These are phyloP conservation scores for Aureobasidium pullulans DNA, from an alignment of 2,329 filamentous ascomycete genomes.

Conservation along the genomic window DNA sequence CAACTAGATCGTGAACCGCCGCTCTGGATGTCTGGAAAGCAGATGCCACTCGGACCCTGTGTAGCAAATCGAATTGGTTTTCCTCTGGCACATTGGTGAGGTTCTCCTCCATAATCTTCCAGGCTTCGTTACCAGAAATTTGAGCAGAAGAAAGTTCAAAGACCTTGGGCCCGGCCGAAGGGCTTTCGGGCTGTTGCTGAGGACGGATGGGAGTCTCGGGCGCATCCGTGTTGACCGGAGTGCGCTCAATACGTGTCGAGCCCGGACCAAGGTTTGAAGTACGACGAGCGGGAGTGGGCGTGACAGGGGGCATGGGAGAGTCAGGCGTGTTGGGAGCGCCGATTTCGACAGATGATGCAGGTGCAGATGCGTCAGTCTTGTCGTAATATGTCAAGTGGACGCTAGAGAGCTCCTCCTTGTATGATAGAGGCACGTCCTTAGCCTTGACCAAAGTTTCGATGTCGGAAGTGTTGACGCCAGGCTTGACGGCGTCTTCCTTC, in stretches of 20 bases:
- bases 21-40: constrained; percentile 61
- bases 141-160: constrained; percentile 56
- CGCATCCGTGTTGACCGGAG: constrained; percentile 21
- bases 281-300: constrained; percentile 69
- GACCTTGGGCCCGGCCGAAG: constrained; percentile 40
- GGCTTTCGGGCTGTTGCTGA: constrained; percentile 27
- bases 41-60: constrained; percentile 75
- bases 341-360: constrained; percentile 22
- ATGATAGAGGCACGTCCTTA: constrained; percentile 28
- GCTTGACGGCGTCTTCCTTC: constrained; percentile 47
- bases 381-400: constrained; percentile 75
- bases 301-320: constrained; percentile 48
- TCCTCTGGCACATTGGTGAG: constrained; percentile 59
- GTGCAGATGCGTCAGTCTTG: constrained; percentile 25
- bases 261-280: constrained; percentile 44
- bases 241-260: constrained; percentile 29
- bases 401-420: constrained; percentile 73
- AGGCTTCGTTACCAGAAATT: constrained; percentile 34
- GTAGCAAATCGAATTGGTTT: constrained; percentile 75
- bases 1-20: constrained; percentile 67
- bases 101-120: constrained; percentile 35
- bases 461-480: constrained; percentile 71
- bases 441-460: constrained; percentile 64
- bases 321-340: constrained; percentile 27
- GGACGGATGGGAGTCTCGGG: constrained; percentile 22